Conservation (phyloP, 306 rosid genomes). For the Begonia masoniana region DNA sequence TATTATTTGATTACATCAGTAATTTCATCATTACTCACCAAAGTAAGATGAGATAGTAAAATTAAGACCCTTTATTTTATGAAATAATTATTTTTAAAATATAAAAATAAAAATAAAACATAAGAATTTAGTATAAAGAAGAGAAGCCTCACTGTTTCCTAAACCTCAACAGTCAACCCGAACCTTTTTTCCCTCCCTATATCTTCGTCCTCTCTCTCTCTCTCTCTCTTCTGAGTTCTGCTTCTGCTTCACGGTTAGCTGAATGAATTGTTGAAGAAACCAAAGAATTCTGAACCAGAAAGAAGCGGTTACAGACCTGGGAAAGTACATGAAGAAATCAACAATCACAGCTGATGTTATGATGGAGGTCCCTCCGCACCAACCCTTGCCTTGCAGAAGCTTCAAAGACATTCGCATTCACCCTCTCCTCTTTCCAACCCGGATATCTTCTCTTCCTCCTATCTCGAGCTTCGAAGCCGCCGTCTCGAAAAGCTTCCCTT, state of each 20-base stretch:
- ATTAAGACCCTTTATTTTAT: no score
- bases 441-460: conserved; percentile 30
- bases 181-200: not conserved
- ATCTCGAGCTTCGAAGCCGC: conserved; percentile 80
- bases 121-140: no score
- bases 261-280: conserved; percentile 7
- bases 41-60: no score
- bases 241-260: not conserved
- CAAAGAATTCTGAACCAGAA: not conserved
- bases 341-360: conserved; percentile 39
- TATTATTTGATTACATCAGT: no score
- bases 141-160: no score
- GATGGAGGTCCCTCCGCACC: conserved; percentile 38
- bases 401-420: conserved; percentile 19
- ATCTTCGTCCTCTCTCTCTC: conserved; percentile 5
- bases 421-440: not conserved
- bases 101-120: no score
- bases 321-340: conserved; percentile 72
- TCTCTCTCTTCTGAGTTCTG: not conserved
- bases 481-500: conserved; percentile 53
- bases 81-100: no score
- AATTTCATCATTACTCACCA: no score
- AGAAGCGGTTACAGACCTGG: conserved; percentile 21
- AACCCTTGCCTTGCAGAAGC: conserved; percentile 44
- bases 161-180: no score